Conservation (phyloP, 257 asterid species). For the Solanum okadae region DNA sequence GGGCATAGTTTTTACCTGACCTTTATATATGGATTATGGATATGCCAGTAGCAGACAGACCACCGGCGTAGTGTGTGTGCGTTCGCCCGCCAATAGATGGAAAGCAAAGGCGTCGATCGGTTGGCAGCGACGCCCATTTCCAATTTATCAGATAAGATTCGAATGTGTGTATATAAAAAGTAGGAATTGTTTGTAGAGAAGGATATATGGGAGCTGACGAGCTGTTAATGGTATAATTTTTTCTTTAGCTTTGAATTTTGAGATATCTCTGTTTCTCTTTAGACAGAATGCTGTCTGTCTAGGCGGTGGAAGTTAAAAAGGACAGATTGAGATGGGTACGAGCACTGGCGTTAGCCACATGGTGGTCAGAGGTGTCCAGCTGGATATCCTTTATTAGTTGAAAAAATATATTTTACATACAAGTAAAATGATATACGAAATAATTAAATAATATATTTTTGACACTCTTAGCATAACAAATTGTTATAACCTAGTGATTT, state of each 20-base stretch:
- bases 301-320: background rate
- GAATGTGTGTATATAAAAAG: background rate
- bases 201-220: background rate
- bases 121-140: background rate
- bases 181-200: background rate
- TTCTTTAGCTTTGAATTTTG: background rate
- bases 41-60: background rate
- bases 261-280: background rate
- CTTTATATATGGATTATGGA: background rate
- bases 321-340: no score
- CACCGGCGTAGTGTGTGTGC: background rate
- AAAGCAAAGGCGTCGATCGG: no score
- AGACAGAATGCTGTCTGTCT: background rate
- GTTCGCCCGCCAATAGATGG: no score
- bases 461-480: no score
- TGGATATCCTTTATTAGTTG: no score
- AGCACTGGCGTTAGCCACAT: no score
- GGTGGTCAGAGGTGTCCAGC: no score
- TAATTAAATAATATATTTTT: no score
- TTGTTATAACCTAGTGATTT: no score
- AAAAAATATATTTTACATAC: no score
- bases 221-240: background rate
- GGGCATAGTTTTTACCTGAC: background rate
- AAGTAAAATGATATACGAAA: no score
- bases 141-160: background rate